Evolutionary conservation across 148 eudicot genomes (phyloP).

Genomic region (Rhododendron ovatum): DNA sequence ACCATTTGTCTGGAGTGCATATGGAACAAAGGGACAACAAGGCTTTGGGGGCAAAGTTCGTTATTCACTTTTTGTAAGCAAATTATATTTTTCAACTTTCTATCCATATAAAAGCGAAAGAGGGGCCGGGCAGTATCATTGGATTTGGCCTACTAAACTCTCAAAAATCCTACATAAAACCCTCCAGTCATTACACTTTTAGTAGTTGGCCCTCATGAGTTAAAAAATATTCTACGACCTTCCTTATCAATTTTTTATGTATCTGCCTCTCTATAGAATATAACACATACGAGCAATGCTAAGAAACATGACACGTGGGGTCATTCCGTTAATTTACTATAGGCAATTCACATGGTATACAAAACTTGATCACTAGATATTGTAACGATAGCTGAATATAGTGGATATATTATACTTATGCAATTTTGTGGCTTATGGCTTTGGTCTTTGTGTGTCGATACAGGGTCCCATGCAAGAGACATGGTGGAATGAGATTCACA

Average conservation of each 20-base stretch:
- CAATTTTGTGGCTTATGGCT: neutral
- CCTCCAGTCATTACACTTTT: neutral
- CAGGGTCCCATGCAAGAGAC: slow-evolving; percentile 82
- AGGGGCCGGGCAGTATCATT: neutral
- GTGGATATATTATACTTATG: neutral
- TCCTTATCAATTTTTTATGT: neutral
- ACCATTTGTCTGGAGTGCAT: neutral
- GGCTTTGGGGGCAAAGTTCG: neutral
- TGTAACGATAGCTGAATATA: neutral
- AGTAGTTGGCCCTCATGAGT: neutral
- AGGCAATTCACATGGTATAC: neutral
- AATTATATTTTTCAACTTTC: neutral
- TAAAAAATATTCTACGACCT: neutral
- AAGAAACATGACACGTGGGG: neutral
- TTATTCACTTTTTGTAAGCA: neutral
- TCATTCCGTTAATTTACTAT: no score
- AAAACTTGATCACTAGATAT: neutral
- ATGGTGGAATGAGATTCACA: slow-evolving; percentile 87
- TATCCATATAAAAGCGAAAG: no score
- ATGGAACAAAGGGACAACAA: neutral
- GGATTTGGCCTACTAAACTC: neutral
- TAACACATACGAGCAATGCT: neutral
- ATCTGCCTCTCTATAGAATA: neutral
- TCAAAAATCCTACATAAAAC: neutral
- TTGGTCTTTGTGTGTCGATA: neutral